These are phyloP conservation scores for Xanthoconium purpureum DNA, from an alignment of 768 basidiomycete species.

Conservation along the genomic window DNA sequence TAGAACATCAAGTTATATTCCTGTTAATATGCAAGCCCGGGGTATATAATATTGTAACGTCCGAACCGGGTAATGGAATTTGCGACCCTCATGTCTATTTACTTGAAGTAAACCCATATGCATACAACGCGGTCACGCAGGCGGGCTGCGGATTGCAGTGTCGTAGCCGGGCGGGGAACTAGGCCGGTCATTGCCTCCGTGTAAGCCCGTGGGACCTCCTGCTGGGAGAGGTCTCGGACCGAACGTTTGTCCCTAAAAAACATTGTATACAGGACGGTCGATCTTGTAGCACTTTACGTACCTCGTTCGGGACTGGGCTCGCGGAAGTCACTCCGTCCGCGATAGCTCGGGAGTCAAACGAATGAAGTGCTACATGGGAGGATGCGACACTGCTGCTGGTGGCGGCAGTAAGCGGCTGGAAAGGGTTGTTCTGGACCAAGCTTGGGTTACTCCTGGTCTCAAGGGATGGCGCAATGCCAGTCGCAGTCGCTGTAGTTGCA, in stretches of 20 bases:
- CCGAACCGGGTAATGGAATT: too few species aligned
- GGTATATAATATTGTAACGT: too few species aligned
- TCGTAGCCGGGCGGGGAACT: conserved; percentile 17
- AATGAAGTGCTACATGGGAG: not conserved
- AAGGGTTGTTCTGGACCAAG: not conserved
- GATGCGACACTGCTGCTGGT: not conserved
- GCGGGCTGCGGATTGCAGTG: conserved; percentile 7
- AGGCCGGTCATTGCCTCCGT: not conserved
- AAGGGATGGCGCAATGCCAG: conserved; percentile 7
- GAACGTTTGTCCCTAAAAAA: conserved; percentile 2
- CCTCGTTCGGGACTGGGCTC: not conserved
- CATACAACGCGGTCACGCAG: not conserved
- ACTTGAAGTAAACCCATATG: not conserved
- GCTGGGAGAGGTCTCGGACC: conserved; percentile 9
- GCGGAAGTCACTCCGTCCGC: not conserved
- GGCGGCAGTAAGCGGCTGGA: not conserved
- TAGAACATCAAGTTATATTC: not conserved
- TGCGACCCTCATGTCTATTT: not conserved
- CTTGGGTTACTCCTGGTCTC: conserved; percentile 1
- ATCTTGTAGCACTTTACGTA: not conserved
- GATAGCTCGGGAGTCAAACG: not conserved
- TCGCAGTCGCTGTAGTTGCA: not conserved
- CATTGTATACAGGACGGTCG: not conserved
- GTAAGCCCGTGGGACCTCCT: not conserved
- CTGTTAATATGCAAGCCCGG: too few species aligned